phyloP scores from a whole-genome alignment of 306 rosid genomes.

The Cucumis cinereus region DNA sequence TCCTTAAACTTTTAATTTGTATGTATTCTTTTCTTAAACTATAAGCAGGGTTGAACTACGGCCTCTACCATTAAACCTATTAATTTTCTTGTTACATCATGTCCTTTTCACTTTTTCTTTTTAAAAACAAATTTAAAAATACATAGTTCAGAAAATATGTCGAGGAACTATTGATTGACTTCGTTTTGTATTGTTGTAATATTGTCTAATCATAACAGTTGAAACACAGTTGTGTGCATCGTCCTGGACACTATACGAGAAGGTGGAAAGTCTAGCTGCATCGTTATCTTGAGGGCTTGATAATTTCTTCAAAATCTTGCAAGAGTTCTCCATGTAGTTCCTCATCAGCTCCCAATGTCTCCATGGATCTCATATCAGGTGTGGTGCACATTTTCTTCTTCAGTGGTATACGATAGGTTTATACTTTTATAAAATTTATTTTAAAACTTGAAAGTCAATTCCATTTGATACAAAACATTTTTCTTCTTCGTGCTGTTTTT shows the following conservation, averaged over 20 bases:
- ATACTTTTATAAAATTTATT: background rate
- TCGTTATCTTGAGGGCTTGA: conserved; percentile 1
- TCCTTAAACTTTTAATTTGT: background rate
- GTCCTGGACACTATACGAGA: too few relatives aligned
- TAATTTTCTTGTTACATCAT: background rate
- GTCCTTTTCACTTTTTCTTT: background rate
- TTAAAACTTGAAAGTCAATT: background rate
- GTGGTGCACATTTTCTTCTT: background rate
- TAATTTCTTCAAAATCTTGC: conserved; percentile 10
- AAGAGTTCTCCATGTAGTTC: too few relatives aligned
- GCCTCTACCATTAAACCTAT: background rate
- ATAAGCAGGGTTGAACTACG: background rate
- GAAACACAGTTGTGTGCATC: too few relatives aligned
- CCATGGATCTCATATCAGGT: background rate
- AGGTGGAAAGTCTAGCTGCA: background rate
- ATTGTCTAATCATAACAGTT: too few relatives aligned
- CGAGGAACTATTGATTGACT: too few relatives aligned
- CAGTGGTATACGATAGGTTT: background rate
- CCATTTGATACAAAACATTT: background rate
- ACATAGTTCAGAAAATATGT: too few relatives aligned
- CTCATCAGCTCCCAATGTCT: background rate
- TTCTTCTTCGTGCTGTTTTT: background rate
- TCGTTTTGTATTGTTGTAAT: too few relatives aligned
- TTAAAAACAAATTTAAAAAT: too few relatives aligned
- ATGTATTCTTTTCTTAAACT: background rate